A percentile compares a stretch with the other conserved stretches of the same genome.
Conservation (phyloP, 345 rosid species). For the Boechera stricta region DNA sequence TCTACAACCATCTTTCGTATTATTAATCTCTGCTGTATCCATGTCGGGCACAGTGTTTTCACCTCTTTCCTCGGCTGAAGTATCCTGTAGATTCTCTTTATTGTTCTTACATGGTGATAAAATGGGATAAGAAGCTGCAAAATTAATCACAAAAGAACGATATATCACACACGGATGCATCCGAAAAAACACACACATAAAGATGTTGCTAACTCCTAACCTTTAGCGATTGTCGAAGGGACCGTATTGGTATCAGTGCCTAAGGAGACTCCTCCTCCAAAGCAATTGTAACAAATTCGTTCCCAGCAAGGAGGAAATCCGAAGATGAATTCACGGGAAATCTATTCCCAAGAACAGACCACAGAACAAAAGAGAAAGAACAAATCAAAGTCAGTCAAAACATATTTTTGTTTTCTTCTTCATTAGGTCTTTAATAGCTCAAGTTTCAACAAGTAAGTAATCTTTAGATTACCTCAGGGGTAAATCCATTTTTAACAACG, state of each 20-base stretch:
- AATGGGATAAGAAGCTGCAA: conserved; percentile 35
- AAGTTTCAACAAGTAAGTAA: not conserved
- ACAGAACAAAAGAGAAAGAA: not conserved
- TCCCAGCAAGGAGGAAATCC: conserved; percentile 91
- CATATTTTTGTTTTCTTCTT: not conserved
- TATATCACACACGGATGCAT: conserved; percentile 2
- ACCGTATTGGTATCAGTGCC: conserved; percentile 10
- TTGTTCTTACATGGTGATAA: conserved; percentile 35
- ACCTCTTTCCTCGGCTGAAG: conserved; percentile 13
- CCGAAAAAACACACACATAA: conserved; percentile 14
- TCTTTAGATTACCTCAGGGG: conserved; percentile 52
- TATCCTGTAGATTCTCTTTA: conserved; percentile 5
- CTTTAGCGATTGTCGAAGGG: conserved; percentile 28
- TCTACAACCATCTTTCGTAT: conserved; percentile 4
- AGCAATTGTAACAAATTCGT: conserved; percentile 46
- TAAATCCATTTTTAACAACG: conserved; percentile 61
- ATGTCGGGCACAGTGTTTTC: conserved; percentile 6
- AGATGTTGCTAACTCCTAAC: conserved; percentile 33
- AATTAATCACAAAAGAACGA: conserved; percentile 2
- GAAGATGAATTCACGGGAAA: conserved; percentile 58
- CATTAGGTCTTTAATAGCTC: not conserved
- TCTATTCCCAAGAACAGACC: conserved; percentile 47
- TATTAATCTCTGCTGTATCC: not conserved
- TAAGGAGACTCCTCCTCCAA: conserved; percentile 30
- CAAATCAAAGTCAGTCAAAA: conserved; percentile 1